phyloP scores from a whole-genome alignment of 108 stramenopile species.

The Chaetoceros tenuissimus region DNA sequence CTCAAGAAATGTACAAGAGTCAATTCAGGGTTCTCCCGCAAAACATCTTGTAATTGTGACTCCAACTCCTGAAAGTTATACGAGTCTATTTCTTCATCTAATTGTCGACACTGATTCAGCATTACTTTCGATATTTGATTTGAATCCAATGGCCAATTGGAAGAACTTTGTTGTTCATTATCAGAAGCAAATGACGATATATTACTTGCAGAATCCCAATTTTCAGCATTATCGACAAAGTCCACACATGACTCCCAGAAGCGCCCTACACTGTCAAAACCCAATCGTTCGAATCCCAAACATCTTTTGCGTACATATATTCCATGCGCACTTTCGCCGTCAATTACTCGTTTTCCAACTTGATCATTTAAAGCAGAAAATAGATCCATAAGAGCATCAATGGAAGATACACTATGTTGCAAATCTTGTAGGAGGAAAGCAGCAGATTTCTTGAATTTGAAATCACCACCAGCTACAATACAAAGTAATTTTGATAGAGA shows the following conservation, averaged over 20 bases:
- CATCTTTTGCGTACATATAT: constrained; percentile 59
- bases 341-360: constrained; percentile 21
- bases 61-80: constrained; percentile 25
- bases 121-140: constrained; percentile 25
- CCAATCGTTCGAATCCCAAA: constrained; percentile 72
- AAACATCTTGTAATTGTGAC: constrained; percentile 15
- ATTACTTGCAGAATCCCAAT: neutral
- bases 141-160: constrained; percentile 20
- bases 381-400: constrained; percentile 46
- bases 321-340: constrained; percentile 52
- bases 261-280: constrained; percentile 52
- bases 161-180: neutral
- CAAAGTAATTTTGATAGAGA: neutral
- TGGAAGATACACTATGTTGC: constrained; percentile 25
- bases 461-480: neutral
- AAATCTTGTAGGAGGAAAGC: constrained; percentile 16
- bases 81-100: constrained; percentile 3
- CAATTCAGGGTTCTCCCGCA: constrained; percentile 58
- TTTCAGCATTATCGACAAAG: constrained; percentile 17
- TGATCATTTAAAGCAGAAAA: constrained; percentile 27
- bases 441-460: neutral
- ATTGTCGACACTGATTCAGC: constrained; percentile 13
- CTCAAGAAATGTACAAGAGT: constrained; percentile 75
- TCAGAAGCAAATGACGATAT: neutral
- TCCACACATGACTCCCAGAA: constrained; percentile 44